Base-by-base conservation (phyloP, 2,329 filamentous ascomycete species). In the Colletotrichum lini region DNA sequence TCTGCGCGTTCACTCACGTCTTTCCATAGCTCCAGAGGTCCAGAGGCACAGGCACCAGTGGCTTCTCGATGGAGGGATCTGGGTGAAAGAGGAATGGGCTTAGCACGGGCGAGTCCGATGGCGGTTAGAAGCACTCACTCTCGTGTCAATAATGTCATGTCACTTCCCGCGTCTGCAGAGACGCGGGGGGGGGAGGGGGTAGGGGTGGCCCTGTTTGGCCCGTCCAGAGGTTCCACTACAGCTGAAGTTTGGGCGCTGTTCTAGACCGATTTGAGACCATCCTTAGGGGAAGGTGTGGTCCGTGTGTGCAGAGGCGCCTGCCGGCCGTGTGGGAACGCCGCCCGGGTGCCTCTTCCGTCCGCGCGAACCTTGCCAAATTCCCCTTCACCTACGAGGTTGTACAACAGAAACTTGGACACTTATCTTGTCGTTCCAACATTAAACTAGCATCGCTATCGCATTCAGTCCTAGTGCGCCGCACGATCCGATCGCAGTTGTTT, bases 241-340 rank as follows among this genome's bases (percentile, higher is more conserved):
- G 57, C 64, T 61, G 64, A 67, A 52, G 45, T 38, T 35, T 59
- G 62, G 66, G 38, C 35, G n/a, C 16, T 2, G 53, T 65, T 45
- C 67, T 57, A 62, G 67, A 65, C 67, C 63, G 2, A 23, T 60
- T 50, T 21, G 40, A 35, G 56, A 60, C 12, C 45, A 23, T 35
- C 49, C 35, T 18, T 10, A 8, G 18, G 3, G 44, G 16, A 7
- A 47, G 45, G 13, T 50, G 54, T 65, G 62, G 67, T 56, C 47
- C 47, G 61, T 66, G 62, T 66, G 62, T 40, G 21, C 16, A 4
- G 35, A 18, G 64, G 57, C 45, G 42, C 18, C 30, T 30, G 30
- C 44, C 21, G 38, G 57, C 26, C n/a, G 23, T 15, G 18, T 35
- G 57, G 42, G 40, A 58, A 30, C 16, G 42, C 44, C 13, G 56